phyloP scores from a whole-genome alignment of 1,284 basidiomycete genomes.

The Heterobasidion parviporum region DNA sequence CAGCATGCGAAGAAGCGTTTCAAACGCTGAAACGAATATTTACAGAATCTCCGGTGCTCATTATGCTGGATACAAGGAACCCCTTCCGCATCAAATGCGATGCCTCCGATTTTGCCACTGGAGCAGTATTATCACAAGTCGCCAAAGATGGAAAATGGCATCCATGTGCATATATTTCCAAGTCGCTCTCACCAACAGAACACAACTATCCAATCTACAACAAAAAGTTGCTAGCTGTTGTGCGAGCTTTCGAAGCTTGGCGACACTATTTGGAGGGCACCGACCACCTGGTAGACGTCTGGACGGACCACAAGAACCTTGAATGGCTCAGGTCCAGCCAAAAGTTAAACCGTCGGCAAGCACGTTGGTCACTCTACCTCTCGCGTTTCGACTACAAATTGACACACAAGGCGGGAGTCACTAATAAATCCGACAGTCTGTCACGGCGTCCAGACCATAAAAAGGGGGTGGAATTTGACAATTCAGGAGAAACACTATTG shows the following conservation, averaged over 20 bases:
- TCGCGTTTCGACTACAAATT: not conserved
- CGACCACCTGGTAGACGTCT: constrained; percentile 8
- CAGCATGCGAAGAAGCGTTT: not conserved
- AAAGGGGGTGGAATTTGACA: not conserved
- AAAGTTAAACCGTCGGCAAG: constrained; percentile 15
- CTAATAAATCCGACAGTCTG: not conserved
- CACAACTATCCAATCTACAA: constrained; percentile 26
- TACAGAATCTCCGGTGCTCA: not conserved
- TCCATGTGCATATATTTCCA: not conserved
- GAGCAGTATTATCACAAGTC: not conserved
- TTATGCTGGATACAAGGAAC: not conserved
- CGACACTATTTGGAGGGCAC: constrained; percentile 15
- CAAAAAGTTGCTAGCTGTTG: constrained; percentile 22
- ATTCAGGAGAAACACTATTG: not conserved
- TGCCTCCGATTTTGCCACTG: not conserved
- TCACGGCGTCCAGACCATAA: not conserved
- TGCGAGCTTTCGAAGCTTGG: constrained; percentile 11
- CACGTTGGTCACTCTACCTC: not conserved
- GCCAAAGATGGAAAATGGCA: not conserved
- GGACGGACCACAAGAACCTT: constrained; percentile 20
- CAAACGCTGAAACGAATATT: not conserved
- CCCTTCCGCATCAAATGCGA: not conserved
- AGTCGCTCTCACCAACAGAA: not conserved
- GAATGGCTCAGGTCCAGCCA: constrained; percentile 15
- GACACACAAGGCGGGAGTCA: not conserved